Conservation (phyloP, 805 yeast species). For the Komagataella pastoris region DNA sequence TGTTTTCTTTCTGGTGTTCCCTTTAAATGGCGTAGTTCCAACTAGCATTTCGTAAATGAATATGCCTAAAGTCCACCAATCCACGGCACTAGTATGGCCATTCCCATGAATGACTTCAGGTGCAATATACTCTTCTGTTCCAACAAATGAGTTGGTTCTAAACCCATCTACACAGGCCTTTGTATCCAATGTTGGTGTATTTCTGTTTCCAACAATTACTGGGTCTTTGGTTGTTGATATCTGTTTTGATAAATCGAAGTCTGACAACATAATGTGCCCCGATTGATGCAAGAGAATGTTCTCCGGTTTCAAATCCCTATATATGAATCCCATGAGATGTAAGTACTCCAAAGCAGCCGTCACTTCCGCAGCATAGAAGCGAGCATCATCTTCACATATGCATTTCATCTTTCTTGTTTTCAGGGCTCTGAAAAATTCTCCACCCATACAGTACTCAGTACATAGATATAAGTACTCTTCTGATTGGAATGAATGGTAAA, state of each 20-base stretch:
- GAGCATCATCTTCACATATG: constrained; percentile 77
- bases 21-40: constrained; percentile 96
- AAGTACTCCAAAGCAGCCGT: constrained; percentile 92
- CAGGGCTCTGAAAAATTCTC: constrained; percentile 92
- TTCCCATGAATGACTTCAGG: constrained; percentile 96
- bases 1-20: constrained; percentile 76
- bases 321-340: constrained; percentile 94
- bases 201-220: constrained; percentile 30
- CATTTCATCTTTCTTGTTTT: constrained; percentile 85
- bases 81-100: constrained; percentile 96
- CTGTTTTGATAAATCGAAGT: constrained; percentile 90
- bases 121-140: constrained; percentile 97
- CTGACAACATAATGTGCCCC: constrained; percentile 96
- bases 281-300: constrained; percentile 89
- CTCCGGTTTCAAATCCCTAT: constrained; percentile 94
- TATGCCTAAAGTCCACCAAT: constrained; percentile 99
- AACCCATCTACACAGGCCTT: constrained; percentile 93
- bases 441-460: constrained; percentile 99
- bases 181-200: constrained; percentile 69
- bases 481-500: constrained; percentile 93
- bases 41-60: constrained; percentile 87
- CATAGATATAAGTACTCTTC: constrained; percentile 85
- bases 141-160: constrained; percentile 95
- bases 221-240: constrained; percentile 70
- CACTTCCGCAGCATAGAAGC: constrained; percentile 92